Evolutionary conservation across 179 eudicot genomes (phyloP), one percentile per base, ranked within the genome.

Genomic region (Actinidia chinensis): DNA sequence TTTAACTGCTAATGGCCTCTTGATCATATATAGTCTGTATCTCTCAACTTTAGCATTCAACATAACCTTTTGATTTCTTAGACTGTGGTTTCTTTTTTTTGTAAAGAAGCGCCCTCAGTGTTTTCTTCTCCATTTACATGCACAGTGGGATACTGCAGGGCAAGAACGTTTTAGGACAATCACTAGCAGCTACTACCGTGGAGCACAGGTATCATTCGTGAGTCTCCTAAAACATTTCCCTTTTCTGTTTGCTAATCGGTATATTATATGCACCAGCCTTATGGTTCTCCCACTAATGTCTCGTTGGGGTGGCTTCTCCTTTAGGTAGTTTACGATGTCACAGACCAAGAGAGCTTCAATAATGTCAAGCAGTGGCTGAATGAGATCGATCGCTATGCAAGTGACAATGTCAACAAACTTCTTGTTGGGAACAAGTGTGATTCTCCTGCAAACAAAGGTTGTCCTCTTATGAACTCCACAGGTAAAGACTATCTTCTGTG

Each of bases 71-170:
- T 17, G 48, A 18, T 76, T 63, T 13, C 17, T 12, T 44, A 15
- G 15, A 18, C 70, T 63, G 17, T 47, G 5, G 58, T 46, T 59
- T 61, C 28, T 61, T 60, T 3, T 10, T 6, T 3, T 0, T 48
- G 3, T 23, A 23, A 43, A 43, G 10, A 65, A 52, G 10, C 40
- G 10, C 40, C 22, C 60, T 68, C 6, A n/a, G n/a, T 22, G 12
- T 9, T 7, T 76, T 46, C 28, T 52, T 76, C 23, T 80, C 20
- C 17, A 13, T 11, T 12, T 46, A 43, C 42, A 42, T 56, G 40
- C 78, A 59, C 82, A 88, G 91, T 88, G 91, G 91, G 91, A 88
- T 67, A 88, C 91, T 66, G 91, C 91, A 33, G 91, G 91, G 46
- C 91, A 88, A 72, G 91, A 88, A 76, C 89, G 89, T 75, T 88